Evolutionary conservation across 1,139 yeast genomes (phyloP).

Genomic region (Scheffersomyces quercinus): DNA sequence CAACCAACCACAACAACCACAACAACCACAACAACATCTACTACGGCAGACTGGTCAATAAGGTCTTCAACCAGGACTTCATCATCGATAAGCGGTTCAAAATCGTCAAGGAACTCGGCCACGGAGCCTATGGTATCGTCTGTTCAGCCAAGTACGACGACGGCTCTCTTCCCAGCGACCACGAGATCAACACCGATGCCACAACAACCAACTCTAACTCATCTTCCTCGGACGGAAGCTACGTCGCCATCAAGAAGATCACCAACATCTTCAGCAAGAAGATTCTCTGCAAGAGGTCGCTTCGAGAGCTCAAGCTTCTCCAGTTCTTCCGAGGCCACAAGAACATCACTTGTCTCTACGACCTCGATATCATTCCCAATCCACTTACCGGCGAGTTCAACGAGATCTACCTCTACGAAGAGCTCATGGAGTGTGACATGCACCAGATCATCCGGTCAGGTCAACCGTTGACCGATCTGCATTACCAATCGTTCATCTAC

Average conservation of each 20-base stretch:
- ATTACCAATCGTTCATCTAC: slow-evolving; percentile 88
- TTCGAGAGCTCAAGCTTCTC: slow-evolving; percentile 82
- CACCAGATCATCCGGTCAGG: slow-evolving; percentile 94
- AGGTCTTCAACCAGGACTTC: slow-evolving; percentile 87
- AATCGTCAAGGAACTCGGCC: slow-evolving; percentile 88
- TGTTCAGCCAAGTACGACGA: slow-evolving; percentile 91
- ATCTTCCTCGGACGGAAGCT: slow-evolving; percentile 30
- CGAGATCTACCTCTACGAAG: slow-evolving; percentile 90
- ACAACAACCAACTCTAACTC: slow-evolving; percentile 6
- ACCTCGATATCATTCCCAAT: slow-evolving; percentile 86
- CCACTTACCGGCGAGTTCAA: slow-evolving; percentile 70
- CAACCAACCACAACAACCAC: neutral
- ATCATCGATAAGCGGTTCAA: slow-evolving; percentile 83
- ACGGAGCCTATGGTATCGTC: slow-evolving; percentile 96
- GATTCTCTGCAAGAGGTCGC: slow-evolving; percentile 83
- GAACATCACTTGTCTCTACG: slow-evolving; percentile 91
- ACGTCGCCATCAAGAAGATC: slow-evolving; percentile 90
- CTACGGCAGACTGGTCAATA: slow-evolving; percentile 41
- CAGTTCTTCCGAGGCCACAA: slow-evolving; percentile 92
- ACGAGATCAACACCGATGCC: slow-evolving; percentile 4
- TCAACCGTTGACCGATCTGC: slow-evolving; percentile 92
- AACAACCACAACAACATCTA: neutral
- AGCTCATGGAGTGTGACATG: slow-evolving; percentile 97
- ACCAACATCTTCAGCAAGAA: slow-evolving; percentile 89
- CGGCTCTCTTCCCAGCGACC: slow-evolving; percentile 35